Conservation (phyloP, 345 rosid genomes). For the Erucastrum elatum region DNA sequence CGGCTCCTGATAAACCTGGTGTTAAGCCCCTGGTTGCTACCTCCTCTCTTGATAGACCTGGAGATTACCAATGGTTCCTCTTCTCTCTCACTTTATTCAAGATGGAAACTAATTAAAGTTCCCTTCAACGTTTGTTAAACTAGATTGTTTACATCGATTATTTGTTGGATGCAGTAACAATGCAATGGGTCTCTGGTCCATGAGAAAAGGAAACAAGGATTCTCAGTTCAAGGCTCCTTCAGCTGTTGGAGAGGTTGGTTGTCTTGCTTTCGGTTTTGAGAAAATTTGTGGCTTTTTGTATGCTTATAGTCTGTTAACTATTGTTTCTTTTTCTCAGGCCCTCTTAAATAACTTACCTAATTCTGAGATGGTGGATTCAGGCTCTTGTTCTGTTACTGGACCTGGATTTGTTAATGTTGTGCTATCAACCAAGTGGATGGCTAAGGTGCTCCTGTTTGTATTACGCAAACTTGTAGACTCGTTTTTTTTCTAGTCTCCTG, state of each 20-base stretch:
- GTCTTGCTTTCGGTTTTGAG: not conserved
- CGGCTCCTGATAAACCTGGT: constrained; percentile 59
- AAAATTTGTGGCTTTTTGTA: not conserved
- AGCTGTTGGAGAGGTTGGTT: constrained; percentile 80
- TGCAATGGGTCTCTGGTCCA: constrained; percentile 86
- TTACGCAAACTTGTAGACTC: not conserved
- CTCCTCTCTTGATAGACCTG: constrained; percentile 58
- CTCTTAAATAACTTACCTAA: constrained; percentile 67
- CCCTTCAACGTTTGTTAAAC: not conserved
- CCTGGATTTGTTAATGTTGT: constrained; percentile 89
- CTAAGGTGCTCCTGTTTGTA: constrained; percentile 45
- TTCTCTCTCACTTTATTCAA: not conserved
- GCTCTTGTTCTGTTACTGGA: constrained; percentile 82
- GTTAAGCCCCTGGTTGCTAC: constrained; percentile 71
- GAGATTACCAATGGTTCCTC: constrained; percentile 88
- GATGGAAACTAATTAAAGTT: not conserved
- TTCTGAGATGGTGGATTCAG: constrained; percentile 78
- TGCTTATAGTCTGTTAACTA: not conserved
- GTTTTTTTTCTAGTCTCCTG: constrained; percentile 7
- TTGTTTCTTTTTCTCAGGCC: constrained; percentile 45
- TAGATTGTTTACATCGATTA: not conserved
- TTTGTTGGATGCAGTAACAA: constrained; percentile 56
- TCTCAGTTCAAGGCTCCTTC: constrained; percentile 68
- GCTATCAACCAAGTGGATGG: constrained; percentile 74
- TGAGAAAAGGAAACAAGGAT: constrained; percentile 59